Evolutionary conservation across 1,284 basidiomycete species (phyloP), one percentile per base, ranked within the genome.

Genomic region (Apiotrichum gracile): DNA sequence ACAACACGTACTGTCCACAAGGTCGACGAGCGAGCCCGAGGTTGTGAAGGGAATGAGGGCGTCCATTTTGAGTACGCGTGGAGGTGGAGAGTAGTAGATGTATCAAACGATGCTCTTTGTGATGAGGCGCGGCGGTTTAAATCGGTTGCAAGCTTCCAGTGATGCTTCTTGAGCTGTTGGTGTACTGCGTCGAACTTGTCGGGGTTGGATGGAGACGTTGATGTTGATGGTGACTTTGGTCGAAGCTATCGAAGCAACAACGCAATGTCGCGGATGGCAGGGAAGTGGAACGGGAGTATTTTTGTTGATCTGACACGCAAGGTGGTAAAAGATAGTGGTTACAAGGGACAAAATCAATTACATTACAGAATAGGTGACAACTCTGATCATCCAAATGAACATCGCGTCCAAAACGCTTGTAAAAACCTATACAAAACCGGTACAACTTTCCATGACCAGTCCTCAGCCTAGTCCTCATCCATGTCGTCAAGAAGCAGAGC

Each of bases 21-120:
- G 91, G 81, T 96, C 92, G 75, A 96, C 88, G 60, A 97, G 83
- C 62, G 91, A 91, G 66, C 92, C 92, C 47, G 91, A 94, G 21
- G 92, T 97, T 60, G 92, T 97, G 77, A 96, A 97, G 48, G 91
- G 91, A 67, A 94, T 93, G 64, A 94, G 78, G 52, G 90, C 91
- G 78, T 94, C 91, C 90, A 94, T 93, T 21, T 21, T 13, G 21
- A 9, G 17, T n/a, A 14, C 9, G 31, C 16, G 31, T 12, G 37
- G 13, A 6, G 13, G 21, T 27, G 26, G 19, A 4, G 35, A n/a
- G n/a, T n/a, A n/a, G n/a, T n/a, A n/a, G n/a, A n/a, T n/a, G n/a
- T n/a, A n/a, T n/a, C n/a, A n/a, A n/a, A n/a, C n/a, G n/a, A n/a
- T n/a, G n/a, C n/a, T n/a, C n/a, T n/a, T n/a, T n/a, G n/a, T n/a